These are phyloP conservation scores for Aspergillus terreus DNA, from an alignment of 2,329 filamentous ascomycete species.

Conservation along the genomic window DNA sequence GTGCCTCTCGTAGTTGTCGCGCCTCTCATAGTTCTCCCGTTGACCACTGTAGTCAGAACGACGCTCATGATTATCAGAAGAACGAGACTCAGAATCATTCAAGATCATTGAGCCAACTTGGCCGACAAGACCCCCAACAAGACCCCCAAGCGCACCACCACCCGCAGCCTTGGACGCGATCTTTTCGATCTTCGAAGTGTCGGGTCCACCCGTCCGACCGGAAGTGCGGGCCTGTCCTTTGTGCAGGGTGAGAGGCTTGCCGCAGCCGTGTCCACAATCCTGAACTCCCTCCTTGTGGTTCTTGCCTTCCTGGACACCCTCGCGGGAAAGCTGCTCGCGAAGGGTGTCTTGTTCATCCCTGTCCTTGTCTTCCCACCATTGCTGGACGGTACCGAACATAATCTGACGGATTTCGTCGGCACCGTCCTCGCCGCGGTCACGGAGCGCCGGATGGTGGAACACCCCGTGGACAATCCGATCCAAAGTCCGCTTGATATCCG, in stretches of 20 bases:
- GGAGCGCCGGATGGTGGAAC: constrained; percentile 82
- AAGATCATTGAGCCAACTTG: constrained; percentile 60
- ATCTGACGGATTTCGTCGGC: constrained; percentile 66
- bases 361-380: constrained; percentile 74
- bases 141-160: constrained; percentile 63
- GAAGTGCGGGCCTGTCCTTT: constrained; percentile 43
- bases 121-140: constrained; percentile 66
- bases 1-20: background rate
- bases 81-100: constrained; percentile 40
- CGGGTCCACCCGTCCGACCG: constrained; percentile 14
- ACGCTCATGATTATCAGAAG: background rate
- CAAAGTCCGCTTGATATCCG: constrained; percentile 66
- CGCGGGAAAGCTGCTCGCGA: constrained; percentile 69
- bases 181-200: constrained; percentile 42
- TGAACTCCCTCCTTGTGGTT: constrained; percentile 86
- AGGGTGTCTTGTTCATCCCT: constrained; percentile 63
- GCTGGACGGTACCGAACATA: constrained; percentile 76
- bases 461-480: constrained; percentile 77
- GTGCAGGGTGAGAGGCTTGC: constrained; percentile 73
- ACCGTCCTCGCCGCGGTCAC: constrained; percentile 65
- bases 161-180: constrained; percentile 58
- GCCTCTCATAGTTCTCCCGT: background rate
- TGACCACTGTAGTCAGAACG: background rate
- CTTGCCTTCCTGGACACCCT: constrained; percentile 70
- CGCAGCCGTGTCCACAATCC: constrained; percentile 81